A percentile compares a stretch with the other conserved stretches of the same genome.
These are phyloP conservation scores for Anastatica hierochuntica DNA, from an alignment of 345 rosid genomes.

Conservation along the genomic window DNA sequence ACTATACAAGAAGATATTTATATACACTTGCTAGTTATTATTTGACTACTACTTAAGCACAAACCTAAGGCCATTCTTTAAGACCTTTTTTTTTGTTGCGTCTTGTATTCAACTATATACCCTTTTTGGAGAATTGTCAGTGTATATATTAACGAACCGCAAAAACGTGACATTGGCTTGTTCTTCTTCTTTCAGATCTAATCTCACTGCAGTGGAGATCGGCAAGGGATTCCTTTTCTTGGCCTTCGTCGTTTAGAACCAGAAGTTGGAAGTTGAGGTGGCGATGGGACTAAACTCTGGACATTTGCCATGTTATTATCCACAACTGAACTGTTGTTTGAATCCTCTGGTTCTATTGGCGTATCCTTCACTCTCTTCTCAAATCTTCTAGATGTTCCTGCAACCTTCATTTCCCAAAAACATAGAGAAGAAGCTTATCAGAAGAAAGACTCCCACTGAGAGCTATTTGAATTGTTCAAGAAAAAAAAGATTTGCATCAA, in stretches of 20 bases:
- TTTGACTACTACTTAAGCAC: too few relatives aligned
- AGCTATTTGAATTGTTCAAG: not conserved
- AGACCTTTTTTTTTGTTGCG: too few relatives aligned
- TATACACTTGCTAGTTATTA: too few relatives aligned
- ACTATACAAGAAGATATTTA: too few relatives aligned
- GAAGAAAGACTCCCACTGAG: not conserved
- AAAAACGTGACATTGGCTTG: too few relatives aligned
- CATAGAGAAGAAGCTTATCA: not conserved
- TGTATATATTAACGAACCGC: too few relatives aligned
- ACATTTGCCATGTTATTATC: slow-evolving; percentile 21
- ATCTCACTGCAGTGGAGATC: slow-evolving; percentile 44
- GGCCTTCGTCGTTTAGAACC: slow-evolving; percentile 35
- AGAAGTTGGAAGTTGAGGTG: slow-evolving; percentile 53
- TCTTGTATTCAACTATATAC: too few relatives aligned
- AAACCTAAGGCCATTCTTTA: too few relatives aligned
- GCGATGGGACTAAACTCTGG: slow-evolving; percentile 50
- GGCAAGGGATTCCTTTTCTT: slow-evolving; percentile 90
- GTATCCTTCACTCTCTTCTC: slow-evolving; percentile 39
- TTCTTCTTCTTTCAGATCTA: not conserved
- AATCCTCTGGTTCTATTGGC: slow-evolving; percentile 53
- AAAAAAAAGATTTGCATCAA: not conserved
- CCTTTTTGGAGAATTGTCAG: too few relatives aligned
- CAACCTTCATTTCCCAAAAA: slow-evolving; percentile 29
- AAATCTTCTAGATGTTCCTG: slow-evolving; percentile 50
- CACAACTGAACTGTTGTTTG: slow-evolving; percentile 54